These are phyloP conservation scores for Acacia concinna DNA, from an alignment of 331 rosid species.

Conservation along the genomic window DNA sequence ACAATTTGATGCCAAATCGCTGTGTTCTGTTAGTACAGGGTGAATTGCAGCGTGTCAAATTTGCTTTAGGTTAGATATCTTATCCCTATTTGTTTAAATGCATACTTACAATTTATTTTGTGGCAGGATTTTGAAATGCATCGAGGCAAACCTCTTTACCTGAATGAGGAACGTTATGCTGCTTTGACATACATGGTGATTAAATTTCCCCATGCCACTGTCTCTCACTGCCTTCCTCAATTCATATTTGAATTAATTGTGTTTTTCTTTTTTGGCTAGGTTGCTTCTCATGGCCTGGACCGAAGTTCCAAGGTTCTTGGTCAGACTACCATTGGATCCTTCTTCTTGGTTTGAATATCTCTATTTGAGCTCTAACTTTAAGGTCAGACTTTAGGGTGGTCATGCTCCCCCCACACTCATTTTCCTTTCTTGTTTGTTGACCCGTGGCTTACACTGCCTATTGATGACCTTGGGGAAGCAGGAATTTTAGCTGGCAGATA, in stretches of 20 bases:
- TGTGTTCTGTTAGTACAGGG: not conserved
- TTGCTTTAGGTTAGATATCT: constrained; percentile 18
- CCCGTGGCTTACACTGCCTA: constrained; percentile 4
- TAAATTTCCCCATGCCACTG: not conserved
- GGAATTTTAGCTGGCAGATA: constrained; percentile 24
- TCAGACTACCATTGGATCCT: constrained; percentile 80
- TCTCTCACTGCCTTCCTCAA: not conserved
- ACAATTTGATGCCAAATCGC: constrained; percentile 4
- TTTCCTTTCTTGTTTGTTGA: constrained; percentile 24
- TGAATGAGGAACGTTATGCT: constrained; percentile 93
- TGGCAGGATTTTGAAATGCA: constrained; percentile 78
- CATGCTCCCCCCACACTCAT: not conserved
- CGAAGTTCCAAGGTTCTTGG: constrained; percentile 96
- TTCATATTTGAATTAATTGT: constrained; percentile 9
- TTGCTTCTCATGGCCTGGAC: constrained; percentile 98
- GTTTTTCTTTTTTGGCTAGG: constrained; percentile 41
- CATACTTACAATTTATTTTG: not conserved
- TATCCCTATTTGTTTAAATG: constrained; percentile 4
- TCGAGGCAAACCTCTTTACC: constrained; percentile 88
- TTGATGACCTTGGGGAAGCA: constrained; percentile 28
- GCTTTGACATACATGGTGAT: constrained; percentile 81
- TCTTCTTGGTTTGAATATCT: constrained; percentile 73
- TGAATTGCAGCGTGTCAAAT: not conserved
- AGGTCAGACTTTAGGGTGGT: constrained; percentile 37
- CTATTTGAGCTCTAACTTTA: constrained; percentile 18